Evolutionary conservation across 495 filamentous ascomycete species (phyloP), one percentile per base, ranked within the genome.

Genomic region (Cercophora sp.): DNA sequence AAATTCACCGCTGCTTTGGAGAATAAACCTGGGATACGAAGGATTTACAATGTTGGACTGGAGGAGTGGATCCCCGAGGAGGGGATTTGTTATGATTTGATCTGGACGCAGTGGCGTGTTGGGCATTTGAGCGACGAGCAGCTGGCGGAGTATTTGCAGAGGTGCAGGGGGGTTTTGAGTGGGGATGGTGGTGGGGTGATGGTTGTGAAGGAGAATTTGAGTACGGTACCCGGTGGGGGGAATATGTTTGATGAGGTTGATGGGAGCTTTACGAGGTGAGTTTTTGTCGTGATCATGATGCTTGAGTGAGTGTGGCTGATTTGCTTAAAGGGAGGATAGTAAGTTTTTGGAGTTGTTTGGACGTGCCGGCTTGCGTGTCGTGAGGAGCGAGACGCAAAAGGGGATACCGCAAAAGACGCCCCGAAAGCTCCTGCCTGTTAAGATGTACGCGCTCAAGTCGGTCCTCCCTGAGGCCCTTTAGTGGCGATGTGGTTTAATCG

Each of bases 21-120:
- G 36, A 70, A 73, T 29, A 67, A 60, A 16, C 44, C 54, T 4
- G 74, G 74, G 31, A 67, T 92, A 15, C 83, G 84, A 0, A 70
- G 78, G 27, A 74, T 95, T 44, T 86, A 46, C 39, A 89, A 86
- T 45, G 62, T 84, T 8, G 87, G 90, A 2, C 71, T 96, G 2
- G 85, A 96, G 70, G 69, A 80, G 32, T 96, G 89, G 89, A 53
- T 57, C 42, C 87, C 86, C 0, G 59, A 62, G 9, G 67, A 73
- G 25, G 43, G 16, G 0, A 29, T 4, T 75, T 71, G 31, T 75
- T 91, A 79, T 52, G 76, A 83, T 53, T 57, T 86, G 41, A 74
- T 87, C 57, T 86, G 83, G 79, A 87, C 82, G 39, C 92, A 96
- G 70, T 96, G 91, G 91, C 96, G 91, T 69, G 69, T 94, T 13